Evolutionary conservation across 106 monocot genomes (phyloP).

Genomic region (Dioscorea zingiberensis): DNA sequence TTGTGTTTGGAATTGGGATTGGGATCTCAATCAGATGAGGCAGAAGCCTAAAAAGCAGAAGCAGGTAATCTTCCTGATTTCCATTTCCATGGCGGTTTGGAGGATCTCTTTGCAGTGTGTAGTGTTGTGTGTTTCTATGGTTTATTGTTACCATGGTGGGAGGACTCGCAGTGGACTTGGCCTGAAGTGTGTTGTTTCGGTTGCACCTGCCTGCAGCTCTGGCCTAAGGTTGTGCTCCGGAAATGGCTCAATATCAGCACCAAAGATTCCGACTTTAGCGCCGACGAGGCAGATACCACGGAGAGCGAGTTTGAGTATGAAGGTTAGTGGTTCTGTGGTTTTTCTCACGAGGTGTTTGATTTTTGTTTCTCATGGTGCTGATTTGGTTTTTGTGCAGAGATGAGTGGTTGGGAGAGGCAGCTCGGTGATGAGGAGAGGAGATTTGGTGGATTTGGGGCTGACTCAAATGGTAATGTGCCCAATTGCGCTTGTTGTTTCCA

Average conservation of each 20-base stretch:
- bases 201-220: conserved; percentile 54
- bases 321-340: conserved; percentile 18
- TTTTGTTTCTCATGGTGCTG: neutral
- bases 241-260: conserved; percentile 94
- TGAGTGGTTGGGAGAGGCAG: conserved; percentile 29
- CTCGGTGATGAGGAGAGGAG: conserved; percentile 25
- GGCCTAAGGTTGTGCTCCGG: conserved; percentile 70
- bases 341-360: neutral
- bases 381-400: conserved; percentile 20
- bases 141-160: conserved; percentile 7
- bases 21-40: neutral
- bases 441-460: conserved; percentile 20
- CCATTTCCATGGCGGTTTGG: neutral
- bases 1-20: no score
- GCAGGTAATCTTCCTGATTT: conserved; percentile 1
- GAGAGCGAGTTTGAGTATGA: conserved; percentile 69
- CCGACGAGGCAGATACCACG: conserved; percentile 60
- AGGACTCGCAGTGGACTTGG: conserved; percentile 28
- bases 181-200: conserved; percentile 47
- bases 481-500: no score
- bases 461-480: conserved; percentile 32
- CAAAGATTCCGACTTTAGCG: conserved; percentile 72
- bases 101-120: neutral
- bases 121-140: neutral
- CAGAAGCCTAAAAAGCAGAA: conserved; percentile 4